Evolutionary conservation across 2,329 filamentous ascomycete species (phyloP).

Genomic region (Pseudocercospora ulei): DNA sequence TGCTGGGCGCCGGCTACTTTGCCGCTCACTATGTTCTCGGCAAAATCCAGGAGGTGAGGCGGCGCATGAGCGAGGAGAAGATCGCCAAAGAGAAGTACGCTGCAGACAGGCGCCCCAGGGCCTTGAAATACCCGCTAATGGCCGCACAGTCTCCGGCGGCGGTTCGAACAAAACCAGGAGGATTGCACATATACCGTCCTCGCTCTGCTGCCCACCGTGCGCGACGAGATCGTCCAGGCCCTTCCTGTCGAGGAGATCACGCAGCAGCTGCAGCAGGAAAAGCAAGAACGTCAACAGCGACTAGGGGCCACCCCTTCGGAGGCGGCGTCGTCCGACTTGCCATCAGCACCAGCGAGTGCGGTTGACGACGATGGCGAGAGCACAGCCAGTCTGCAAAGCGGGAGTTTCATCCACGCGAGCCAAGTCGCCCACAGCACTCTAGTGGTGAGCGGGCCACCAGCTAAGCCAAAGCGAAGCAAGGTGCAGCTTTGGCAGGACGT

Average conservation of each 20-base stretch:
- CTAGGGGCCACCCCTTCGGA: slow-evolving; percentile 43
- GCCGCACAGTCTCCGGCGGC: slow-evolving; percentile 64
- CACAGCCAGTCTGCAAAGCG: slow-evolving; percentile 63
- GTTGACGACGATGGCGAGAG: slow-evolving; percentile 77
- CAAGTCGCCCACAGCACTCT: slow-evolving; percentile 50
- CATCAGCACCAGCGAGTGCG: slow-evolving; percentile 54
- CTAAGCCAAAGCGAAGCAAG: slow-evolving; percentile 65
- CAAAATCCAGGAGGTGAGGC: slow-evolving; percentile 85
- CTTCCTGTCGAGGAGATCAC: slow-evolving; percentile 89
- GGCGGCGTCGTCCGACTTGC: slow-evolving; percentile 48
- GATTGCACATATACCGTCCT: slow-evolving; percentile 97
- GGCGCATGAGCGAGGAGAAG: slow-evolving; percentile 92
- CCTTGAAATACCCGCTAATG: slow-evolving; percentile 9
- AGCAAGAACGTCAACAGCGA: slow-evolving; percentile 54
- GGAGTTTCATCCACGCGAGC: slow-evolving; percentile 72
- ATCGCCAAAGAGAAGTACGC: slow-evolving; percentile 92
- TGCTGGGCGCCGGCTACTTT: slow-evolving; percentile 82
- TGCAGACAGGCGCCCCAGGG: neutral
- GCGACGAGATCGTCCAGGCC: slow-evolving; percentile 75
- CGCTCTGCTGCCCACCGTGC: slow-evolving; percentile 85
- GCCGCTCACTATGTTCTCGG: slow-evolving; percentile 84
- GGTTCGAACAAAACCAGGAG: slow-evolving; percentile 98
- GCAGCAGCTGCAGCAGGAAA: slow-evolving; percentile 88
- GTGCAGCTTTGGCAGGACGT: slow-evolving; percentile 94
- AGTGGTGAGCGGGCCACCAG: slow-evolving; percentile 27